Percentiles rank a stretch among this genome's conserved stretches.
Conservation (phyloP, 805 yeast species). For the Zygoascus biomembranicola region DNA sequence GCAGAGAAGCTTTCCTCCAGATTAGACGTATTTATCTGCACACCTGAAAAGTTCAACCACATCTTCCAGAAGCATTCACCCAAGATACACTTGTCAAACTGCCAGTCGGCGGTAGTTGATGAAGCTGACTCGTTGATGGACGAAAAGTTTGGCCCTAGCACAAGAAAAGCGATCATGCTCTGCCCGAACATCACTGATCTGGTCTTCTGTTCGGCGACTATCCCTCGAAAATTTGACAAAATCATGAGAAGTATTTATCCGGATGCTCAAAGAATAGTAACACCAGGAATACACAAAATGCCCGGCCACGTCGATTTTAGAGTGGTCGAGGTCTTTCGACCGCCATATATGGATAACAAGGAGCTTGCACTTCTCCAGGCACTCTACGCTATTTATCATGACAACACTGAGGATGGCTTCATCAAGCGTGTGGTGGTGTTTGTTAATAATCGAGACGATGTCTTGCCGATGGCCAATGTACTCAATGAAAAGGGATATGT, state of each 20-base stretch:
- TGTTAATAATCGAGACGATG: constrained; percentile 66
- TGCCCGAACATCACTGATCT: constrained; percentile 52
- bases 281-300: constrained; percentile 79
- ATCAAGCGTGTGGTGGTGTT: constrained; percentile 79
- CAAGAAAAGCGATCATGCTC: constrained; percentile 44
- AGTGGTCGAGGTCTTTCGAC: constrained; percentile 63
- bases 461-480: constrained; percentile 46
- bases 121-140: constrained; percentile 94
- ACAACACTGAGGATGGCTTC: constrained; percentile 67
- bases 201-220: constrained; percentile 82
- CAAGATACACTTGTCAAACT: constrained; percentile 31
- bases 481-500: constrained; percentile 49
- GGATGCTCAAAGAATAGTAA: constrained; percentile 52
- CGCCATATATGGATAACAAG: constrained; percentile 81
- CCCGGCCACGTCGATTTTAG: constrained; percentile 67
- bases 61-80: constrained; percentile 22
- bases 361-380: constrained; percentile 82
- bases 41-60: constrained; percentile 62
- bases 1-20: constrained; percentile 14
- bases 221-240: constrained; percentile 67
- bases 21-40: constrained; percentile 74
- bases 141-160: constrained; percentile 61
- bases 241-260: constrained; percentile 58
- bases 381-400: constrained; percentile 73
- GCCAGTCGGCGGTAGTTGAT: constrained; percentile 65